Evolutionary conservation across 352 stramenopile genomes (phyloP), one percentile per base, ranked within the genome.

Genomic region (Phytopythium montanum): DNA sequence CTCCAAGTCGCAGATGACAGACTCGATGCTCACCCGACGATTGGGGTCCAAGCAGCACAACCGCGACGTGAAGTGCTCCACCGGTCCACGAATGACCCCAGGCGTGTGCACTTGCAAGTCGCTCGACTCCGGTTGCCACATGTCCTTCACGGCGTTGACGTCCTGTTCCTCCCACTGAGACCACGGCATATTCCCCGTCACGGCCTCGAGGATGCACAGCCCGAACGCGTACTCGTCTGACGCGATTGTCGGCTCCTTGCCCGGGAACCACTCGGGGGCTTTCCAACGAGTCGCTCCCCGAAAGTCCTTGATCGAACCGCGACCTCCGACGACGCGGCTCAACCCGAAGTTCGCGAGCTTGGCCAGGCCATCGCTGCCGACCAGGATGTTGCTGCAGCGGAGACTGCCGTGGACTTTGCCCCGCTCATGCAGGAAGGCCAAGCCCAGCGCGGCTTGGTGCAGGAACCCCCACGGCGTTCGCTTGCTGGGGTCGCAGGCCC

Each of bases 221-320:
- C 60, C 70, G 16, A 81, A 69, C 6, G 60, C 63, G 28, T 75
- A 79, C 3, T 79, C 61, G 41, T 79, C 75, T 23, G 70, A 76
- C 25, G 62, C 62, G 28, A 63, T 64, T 0, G 63, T 62, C 28
- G 60, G 14, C 0, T 28, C 21, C 48, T 59, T 48, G 0, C 62
- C 68, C 16, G 12, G 8, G 28, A 75, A 31, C 18, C 63, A 65
- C 44, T 81, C 73, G 0, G 68, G 73, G 1, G 73, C 68, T 7
- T 66, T 51, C 67, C 62, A 81, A 26, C 60, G 58, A 16, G 23
- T 54, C n/a, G 55, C 36, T 7, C 50, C 49, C 36, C 36, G 36
- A 42, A 42, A 42, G 19, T 42, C 36, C 7, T 19, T 18, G 13
- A 19, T n/a, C 12, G 36, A 42, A 1, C 36, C n/a, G n/a, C 42